Conservation (phyloP, 2,329 filamentous ascomycete species). For the Aureobasidium sp. region DNA sequence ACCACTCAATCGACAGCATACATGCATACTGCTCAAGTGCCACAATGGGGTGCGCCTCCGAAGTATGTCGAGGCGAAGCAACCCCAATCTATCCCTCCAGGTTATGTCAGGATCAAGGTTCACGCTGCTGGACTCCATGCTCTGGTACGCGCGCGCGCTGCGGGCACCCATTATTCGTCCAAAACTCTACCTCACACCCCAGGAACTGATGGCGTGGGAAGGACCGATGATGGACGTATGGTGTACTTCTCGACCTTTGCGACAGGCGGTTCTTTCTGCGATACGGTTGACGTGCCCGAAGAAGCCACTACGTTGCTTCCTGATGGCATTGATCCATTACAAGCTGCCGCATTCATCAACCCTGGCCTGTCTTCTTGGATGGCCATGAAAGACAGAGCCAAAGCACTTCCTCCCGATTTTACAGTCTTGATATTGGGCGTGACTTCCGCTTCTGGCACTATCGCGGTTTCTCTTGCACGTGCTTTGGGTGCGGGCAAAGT, state of each 20-base stretch:
- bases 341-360: conserved; percentile 49
- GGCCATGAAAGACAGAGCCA: conserved; percentile 44
- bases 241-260: conserved; percentile 45
- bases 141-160: conserved; percentile 47
- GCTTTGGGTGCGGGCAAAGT: conserved; percentile 44
- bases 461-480: conserved; percentile 45
- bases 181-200: conserved; percentile 45
- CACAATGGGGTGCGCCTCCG: no score
- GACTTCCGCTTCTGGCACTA: conserved; percentile 47
- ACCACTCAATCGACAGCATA: no score
- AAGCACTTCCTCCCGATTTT: conserved; percentile 36
- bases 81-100: no score
- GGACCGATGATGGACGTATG: conserved; percentile 35
- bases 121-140: conserved; percentile 47
- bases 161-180: conserved; percentile 50
- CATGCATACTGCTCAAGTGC: no score
- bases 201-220: conserved; percentile 49
- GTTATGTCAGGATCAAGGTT: conserved; percentile 36
- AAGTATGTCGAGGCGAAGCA: no score
- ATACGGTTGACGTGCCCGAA: conserved; percentile 44
- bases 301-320: conserved; percentile 37
- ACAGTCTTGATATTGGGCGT: conserved; percentile 48
- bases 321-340: conserved; percentile 39
- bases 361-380: conserved; percentile 53
- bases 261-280: conserved; percentile 35